Conservation (phyloP, 129 eudicot genomes). For the Ambrosia artemisiifolia region DNA sequence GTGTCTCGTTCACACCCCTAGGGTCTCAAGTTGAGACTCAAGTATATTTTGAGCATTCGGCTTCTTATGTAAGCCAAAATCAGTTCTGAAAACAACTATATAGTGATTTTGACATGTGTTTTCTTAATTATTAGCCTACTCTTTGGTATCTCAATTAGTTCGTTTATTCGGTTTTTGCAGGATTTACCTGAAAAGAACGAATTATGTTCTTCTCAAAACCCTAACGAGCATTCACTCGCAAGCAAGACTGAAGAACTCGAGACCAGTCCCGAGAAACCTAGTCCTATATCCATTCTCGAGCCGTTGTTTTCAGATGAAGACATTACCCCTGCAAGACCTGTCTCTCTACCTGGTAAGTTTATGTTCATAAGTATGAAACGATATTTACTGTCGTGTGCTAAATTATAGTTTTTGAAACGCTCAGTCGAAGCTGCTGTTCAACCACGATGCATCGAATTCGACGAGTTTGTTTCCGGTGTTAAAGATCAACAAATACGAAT, state of each 20-base stretch:
- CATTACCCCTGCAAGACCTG: constrained; percentile 59
- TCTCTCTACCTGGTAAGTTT: constrained; percentile 50
- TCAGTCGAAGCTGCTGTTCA: constrained; percentile 53
- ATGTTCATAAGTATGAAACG: not conserved
- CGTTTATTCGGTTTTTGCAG: constrained; percentile 26
- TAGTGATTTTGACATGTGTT: too few species aligned
- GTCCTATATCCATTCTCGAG: constrained; percentile 88
- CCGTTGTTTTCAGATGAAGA: constrained; percentile 72
- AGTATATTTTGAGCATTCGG: too few species aligned
- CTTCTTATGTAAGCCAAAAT: too few species aligned
- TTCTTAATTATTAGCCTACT: too few species aligned
- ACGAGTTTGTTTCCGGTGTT: constrained; percentile 34
- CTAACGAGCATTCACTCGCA: constrained; percentile 31
- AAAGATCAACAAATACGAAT: constrained; percentile 42
- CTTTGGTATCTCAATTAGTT: too few species aligned
- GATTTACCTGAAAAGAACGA: constrained; percentile 36
- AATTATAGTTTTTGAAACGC: constrained; percentile 9
- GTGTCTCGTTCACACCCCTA: too few species aligned
- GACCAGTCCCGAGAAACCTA: constrained; percentile 41
- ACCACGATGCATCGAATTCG: constrained; percentile 69
- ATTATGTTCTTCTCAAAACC: constrained; percentile 28
- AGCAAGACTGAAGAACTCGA: constrained; percentile 28
- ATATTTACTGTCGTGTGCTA: not conserved
- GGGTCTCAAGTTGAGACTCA: too few species aligned
- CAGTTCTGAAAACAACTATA: too few species aligned